Conservation (phyloP, 2,329 filamentous ascomycete species). For the Ophiocordyceps polyrhachis-furcata region DNA sequence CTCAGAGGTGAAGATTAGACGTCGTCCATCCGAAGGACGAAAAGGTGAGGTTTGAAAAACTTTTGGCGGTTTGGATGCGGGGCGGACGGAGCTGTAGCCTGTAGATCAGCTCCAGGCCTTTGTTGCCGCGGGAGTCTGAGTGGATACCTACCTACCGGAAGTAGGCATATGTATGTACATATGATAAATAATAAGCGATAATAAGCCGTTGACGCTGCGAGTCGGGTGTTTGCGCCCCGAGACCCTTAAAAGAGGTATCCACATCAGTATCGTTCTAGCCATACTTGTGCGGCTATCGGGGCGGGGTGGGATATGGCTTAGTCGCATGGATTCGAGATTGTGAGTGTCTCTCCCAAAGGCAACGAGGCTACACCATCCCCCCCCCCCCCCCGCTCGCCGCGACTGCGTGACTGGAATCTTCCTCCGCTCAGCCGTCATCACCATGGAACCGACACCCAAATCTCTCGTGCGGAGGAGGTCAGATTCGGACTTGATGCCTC, state of each 20-base stretch:
- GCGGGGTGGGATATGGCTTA: too few relatives aligned
- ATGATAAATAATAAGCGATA: not conserved
- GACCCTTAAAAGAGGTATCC: too few relatives aligned
- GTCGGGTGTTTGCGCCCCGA: too few relatives aligned
- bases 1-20: not conserved
- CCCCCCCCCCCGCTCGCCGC: too few relatives aligned
- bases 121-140: not conserved
- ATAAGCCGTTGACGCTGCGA: not conserved
- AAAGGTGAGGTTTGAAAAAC: not conserved
- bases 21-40: not conserved
- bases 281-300: too few relatives aligned
- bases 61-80: not conserved
- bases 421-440: not conserved
- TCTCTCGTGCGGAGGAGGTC: conserved; percentile 45
- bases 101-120: not conserved
- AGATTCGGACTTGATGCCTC: conserved; percentile 61
- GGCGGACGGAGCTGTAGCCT: not conserved
- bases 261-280: too few relatives aligned
- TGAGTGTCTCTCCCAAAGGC: too few relatives aligned
- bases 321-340: too few relatives aligned
- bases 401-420: too few relatives aligned
- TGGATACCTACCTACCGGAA: too few relatives aligned
- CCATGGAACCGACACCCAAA: not conserved
- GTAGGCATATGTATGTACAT: too few relatives aligned
- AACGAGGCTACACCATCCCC: too few relatives aligned